A percentile compares a stretch with the other conserved stretches of the same genome.
Conservation (phyloP, 2,329 filamentous ascomycete genomes). For the Stagonosporopsis vannaccii region DNA sequence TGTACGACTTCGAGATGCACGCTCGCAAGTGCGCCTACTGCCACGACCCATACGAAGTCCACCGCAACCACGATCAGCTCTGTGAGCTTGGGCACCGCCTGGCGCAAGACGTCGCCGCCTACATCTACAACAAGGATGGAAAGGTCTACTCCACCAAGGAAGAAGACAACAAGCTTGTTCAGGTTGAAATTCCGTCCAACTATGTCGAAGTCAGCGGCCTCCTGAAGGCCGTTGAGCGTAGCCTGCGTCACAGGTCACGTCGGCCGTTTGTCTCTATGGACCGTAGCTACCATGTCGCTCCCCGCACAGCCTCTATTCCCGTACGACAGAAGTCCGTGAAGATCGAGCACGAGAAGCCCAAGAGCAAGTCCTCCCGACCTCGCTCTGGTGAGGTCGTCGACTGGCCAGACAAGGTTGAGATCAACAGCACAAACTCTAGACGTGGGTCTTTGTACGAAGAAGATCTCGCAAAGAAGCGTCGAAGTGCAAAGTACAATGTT, state of each 20-base stretch:
- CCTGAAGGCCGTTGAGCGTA: conserved; percentile 53
- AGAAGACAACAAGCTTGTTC: conserved; percentile 53
- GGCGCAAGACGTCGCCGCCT: conserved; percentile 54
- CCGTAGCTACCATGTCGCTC: conserved; percentile 51
- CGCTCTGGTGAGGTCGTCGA: conserved; percentile 49
- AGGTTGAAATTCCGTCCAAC: conserved; percentile 53
- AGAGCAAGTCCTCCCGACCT: conserved; percentile 39
- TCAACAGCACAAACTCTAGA: conserved; percentile 44
- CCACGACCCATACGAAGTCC: conserved; percentile 54
- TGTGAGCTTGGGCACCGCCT: conserved; percentile 54
- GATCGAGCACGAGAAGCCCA: conserved; percentile 40
- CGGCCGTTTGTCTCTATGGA: conserved; percentile 55
- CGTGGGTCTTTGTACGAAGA: conserved; percentile 53
- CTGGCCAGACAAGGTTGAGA: conserved; percentile 45
- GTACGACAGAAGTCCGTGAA: conserved; percentile 42
- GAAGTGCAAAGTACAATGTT: conserved; percentile 50
- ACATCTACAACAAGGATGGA: conserved; percentile 53
- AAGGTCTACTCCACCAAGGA: conserved; percentile 45
- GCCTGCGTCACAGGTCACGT: conserved; percentile 45
- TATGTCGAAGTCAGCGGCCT: conserved; percentile 52
- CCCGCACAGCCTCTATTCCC: conserved; percentile 42
- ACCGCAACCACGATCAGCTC: conserved; percentile 50
- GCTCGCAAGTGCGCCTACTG: conserved; percentile 55
- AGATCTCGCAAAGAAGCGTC: conserved; percentile 46
- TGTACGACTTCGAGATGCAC: conserved; percentile 59